Evolutionary conservation across 139 green algal species (phyloP), one percentile per base, ranked within the genome.

Genomic region (Chlorella vulgaris): DNA sequence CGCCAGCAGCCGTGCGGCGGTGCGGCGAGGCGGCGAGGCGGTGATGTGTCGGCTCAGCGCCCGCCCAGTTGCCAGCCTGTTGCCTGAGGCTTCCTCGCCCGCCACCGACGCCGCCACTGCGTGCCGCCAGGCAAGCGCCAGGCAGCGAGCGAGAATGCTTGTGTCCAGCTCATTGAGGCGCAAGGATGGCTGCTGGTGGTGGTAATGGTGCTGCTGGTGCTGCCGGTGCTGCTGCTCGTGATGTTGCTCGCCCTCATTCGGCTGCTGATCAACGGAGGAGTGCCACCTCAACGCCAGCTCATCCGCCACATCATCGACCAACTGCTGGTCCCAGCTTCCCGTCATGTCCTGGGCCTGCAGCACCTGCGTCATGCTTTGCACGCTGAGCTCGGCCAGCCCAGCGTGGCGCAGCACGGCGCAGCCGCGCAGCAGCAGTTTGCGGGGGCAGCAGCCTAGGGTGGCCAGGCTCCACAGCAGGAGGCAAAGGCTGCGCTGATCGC

Each of bases 381-480:
- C 29, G 58, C 74, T 70, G 58, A 70, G 58, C 31, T 58, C 8
- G 4, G 2, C 28, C 58, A 80, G 58, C 1, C 39, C 58, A 10
- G 50, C 24, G 36, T 26, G 58, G 7, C 38, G 40, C 74, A 80
- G 74, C 58, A 28, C 26, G 3, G 10, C 8, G 18, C 22, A 38
- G 38, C 2, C 53, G 36, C 29, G 38, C 18, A 19, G 15, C 55
- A 80, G 74, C 58, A 80, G 74, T 5, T 36, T 28, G 18, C 28
- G 74, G 10, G 55, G 55, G 53, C 42, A 50, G 5, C 13, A 26
- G 1, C n/a, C 51, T 38, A 83, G 15, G 19, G 7, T 35, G n/a
- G 51, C 67, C 51, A 83, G 67, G 67, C 78, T 83, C 51, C 67
- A 77, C 39, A 70, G 8, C 38, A 83, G 67, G 67, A 78, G 78